Evolutionary conservation across 1,284 basidiomycete genomes (phyloP).

Genomic region (Tetrapyrgos nigripes): DNA sequence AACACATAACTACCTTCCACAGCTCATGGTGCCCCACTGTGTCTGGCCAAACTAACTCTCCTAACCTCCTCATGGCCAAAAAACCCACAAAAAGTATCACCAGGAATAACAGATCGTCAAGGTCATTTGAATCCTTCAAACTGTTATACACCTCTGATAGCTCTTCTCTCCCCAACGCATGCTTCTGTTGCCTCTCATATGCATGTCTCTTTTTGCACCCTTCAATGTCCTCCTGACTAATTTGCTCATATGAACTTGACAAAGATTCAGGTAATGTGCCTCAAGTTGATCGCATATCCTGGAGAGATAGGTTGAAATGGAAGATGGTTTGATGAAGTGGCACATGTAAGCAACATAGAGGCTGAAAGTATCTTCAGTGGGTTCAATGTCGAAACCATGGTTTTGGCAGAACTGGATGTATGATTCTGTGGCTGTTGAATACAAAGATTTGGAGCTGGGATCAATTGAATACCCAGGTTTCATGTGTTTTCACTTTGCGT

Average conservation of each 20-base stretch:
- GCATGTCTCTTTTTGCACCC: conserved; percentile 19
- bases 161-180: too few relatives aligned
- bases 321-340: conserved; percentile 24
- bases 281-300: conserved; percentile 33
- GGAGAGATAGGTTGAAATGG: conserved; percentile 34
- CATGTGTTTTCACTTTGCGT: conserved; percentile 8
- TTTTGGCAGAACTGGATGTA: conserved; percentile 34
- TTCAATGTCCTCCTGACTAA: conserved; percentile 28
- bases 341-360: conserved; percentile 35
- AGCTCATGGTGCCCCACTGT: conserved; percentile 11
- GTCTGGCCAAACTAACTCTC: conserved; percentile 27
- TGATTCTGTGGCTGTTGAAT: conserved; percentile 33
- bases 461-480: conserved; percentile 25
- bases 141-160: too few relatives aligned
- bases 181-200: too few relatives aligned
- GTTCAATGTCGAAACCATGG: conserved; percentile 37
- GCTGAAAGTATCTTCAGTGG: conserved; percentile 33
- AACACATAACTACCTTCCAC: conserved; percentile 14
- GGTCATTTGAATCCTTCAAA: too few relatives aligned
- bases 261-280: conserved; percentile 27
- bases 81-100: conserved; percentile 26
- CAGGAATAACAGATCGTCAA: conserved; percentile 21
- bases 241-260: background rate
- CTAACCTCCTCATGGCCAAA: conserved; percentile 32
- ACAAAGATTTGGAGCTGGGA: conserved; percentile 14